Evolutionary conservation across 2,329 filamentous ascomycete genomes (phyloP).

Genomic region (Diaporthe ilicicola): DNA sequence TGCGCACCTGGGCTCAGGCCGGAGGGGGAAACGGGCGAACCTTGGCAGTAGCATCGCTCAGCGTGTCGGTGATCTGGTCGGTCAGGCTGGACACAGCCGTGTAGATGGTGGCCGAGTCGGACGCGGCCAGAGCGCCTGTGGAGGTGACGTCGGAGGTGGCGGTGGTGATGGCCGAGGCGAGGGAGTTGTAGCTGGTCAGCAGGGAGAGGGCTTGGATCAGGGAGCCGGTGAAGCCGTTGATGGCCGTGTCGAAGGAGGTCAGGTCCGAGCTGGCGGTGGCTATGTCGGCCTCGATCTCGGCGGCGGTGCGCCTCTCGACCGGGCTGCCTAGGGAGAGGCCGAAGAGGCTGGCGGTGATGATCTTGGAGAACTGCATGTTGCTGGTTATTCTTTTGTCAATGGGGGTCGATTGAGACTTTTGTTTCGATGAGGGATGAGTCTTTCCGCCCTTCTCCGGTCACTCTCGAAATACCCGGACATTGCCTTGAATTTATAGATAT

Average conservation of each 20-base stretch:
- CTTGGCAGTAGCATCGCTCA: constrained; percentile 24
- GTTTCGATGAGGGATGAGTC: neutral
- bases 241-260: constrained; percentile 24
- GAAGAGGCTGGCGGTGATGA: constrained; percentile 23
- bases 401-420: neutral
- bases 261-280: constrained; percentile 21
- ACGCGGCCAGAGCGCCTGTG: constrained; percentile 5
- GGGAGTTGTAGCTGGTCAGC: constrained; percentile 18
- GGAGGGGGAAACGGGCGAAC: neutral
- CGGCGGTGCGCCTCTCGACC: constrained; percentile 14
- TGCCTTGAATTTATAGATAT: neutral
- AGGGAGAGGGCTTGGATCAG: constrained; percentile 23
- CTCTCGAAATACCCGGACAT: neutral
- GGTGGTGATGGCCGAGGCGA: constrained; percentile 2
- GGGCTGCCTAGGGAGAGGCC: constrained; percentile 25
- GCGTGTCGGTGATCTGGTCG: constrained; percentile 18
- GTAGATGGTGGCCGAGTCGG: constrained; percentile 29
- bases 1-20: neutral
- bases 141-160: constrained; percentile 25
- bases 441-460: neutral
- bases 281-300: constrained; percentile 24
- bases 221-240: constrained; percentile 28
- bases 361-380: constrained; percentile 30
- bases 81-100: constrained; percentile 23
- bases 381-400: neutral